Evolutionary conservation across 2,329 filamentous ascomycete species (phyloP).

Genomic region (Penicillium glabrum): DNA sequence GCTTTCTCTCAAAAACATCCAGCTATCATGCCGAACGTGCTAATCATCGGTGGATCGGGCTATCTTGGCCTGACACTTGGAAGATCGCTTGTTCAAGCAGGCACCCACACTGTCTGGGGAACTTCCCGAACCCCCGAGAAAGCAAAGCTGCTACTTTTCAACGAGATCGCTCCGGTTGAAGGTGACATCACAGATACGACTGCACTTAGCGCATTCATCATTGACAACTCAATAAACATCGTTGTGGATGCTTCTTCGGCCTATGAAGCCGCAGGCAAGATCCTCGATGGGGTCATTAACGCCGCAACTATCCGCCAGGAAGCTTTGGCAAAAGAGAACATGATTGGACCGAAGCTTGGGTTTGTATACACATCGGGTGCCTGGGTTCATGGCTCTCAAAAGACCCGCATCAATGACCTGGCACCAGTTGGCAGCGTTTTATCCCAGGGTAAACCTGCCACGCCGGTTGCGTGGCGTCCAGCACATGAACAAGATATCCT

Average conservation of each 20-base stretch:
- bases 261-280: slow-evolving; percentile 17
- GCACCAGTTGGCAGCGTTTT: slow-evolving; percentile 22
- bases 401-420: slow-evolving; percentile 29
- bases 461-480: slow-evolving; percentile 32
- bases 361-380: slow-evolving; percentile 40
- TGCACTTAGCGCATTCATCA: background rate
- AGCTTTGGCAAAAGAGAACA: slow-evolving; percentile 6
- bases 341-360: slow-evolving; percentile 34
- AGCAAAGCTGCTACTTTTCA: slow-evolving; percentile 24
- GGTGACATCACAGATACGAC: slow-evolving; percentile 20
- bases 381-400: slow-evolving; percentile 39
- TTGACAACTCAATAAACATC: slow-evolving; percentile 30
- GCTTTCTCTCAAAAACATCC: background rate
- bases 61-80: slow-evolving; percentile 30
- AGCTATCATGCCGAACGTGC: background rate
- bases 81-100: slow-evolving; percentile 24
- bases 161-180: slow-evolving; percentile 37
- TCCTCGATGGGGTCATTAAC: slow-evolving; percentile 24
- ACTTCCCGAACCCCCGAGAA: slow-evolving; percentile 34
- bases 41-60: slow-evolving; percentile 22
- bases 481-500: slow-evolving; percentile 35
- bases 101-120: slow-evolving; percentile 37
- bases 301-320: slow-evolving; percentile 15
- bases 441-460: slow-evolving; percentile 16
- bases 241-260: slow-evolving; percentile 35